Base-by-base conservation (phyloP, 2,329 filamentous ascomycete genomes). In the Trichothecium roseum region DNA sequence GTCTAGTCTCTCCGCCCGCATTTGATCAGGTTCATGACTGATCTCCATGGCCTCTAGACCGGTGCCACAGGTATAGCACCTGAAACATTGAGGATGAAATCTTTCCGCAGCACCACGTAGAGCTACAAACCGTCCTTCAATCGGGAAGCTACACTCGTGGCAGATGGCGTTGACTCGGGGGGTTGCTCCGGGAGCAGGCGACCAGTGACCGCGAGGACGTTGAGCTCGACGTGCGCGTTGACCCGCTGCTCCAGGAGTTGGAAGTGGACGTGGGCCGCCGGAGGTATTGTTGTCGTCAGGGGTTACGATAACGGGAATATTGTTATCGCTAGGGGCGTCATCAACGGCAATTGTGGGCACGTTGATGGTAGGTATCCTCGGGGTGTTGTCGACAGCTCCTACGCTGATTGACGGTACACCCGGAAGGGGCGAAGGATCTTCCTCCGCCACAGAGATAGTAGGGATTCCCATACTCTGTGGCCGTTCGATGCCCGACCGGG, bases 11-110 rank as follows among this genome's bases (percentile, higher is more conserved):
- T 81, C 81, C 2, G 62, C 61, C 30, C 85, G 82, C 45, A 77
- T 73, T 29, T 68, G 61, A 8, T 86, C 76, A 0, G 91, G 91
- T 57, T 98, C 91, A 0, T 87, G 86, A 46, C 91, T 94, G 57
- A 98, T 96, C 48, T 94, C 91, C 38, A 98, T 84, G 37, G 87
- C 89, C 62, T 98, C 91, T 14, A 98, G 81, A 15, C 79, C 73
- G 8, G 88, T 94, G 20, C 81, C 78, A 56, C 91, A 98, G 40
- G 84, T 73, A 55, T 85, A 82, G 63, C 91, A 98, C 30, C 75
- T 72, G 63, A 98, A 96, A 59, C 91, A 98, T 44, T 87, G 77
- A 0, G 91, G 88, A 48, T 98, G 91, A 56, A 96, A 96, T 15
- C 88, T 82, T 48, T 78, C 72, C 4, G 61, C 50, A 28, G 73